Conservation (phyloP, 2,329 filamentous ascomycete species). For the Penicillium sp. region DNA sequence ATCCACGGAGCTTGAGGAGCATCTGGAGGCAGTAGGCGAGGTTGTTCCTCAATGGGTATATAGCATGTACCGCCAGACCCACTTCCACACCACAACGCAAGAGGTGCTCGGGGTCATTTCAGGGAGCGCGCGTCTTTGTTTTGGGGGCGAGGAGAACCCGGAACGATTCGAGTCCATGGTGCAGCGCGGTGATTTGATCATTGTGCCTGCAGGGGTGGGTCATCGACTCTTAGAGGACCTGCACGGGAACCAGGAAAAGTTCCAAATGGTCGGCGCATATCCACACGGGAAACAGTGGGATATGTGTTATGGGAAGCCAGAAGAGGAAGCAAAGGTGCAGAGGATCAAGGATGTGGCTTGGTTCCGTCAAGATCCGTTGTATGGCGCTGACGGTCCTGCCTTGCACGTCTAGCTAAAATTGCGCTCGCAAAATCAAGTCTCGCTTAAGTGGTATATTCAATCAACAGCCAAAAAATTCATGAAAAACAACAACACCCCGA, state of each 20-base stretch:
- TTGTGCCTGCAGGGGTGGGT: slow-evolving; percentile 64
- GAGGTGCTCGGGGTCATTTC: slow-evolving; percentile 62
- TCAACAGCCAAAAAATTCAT: background rate
- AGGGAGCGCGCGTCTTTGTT: slow-evolving; percentile 61
- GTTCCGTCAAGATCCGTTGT: slow-evolving; percentile 61
- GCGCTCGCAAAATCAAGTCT: background rate
- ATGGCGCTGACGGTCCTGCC: slow-evolving; percentile 55
- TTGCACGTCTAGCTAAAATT: slow-evolving; percentile 35
- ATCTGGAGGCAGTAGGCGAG: slow-evolving; percentile 53
- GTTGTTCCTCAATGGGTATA: slow-evolving; percentile 65
- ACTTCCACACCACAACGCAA: slow-evolving; percentile 67
- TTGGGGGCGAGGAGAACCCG: slow-evolving; percentile 63
- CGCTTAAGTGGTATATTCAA: background rate
- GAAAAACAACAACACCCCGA: background rate
- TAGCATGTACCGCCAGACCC: slow-evolving; percentile 64
- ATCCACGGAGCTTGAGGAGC: slow-evolving; percentile 54
- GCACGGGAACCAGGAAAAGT: slow-evolving; percentile 43
- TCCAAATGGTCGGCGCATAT: slow-evolving; percentile 68
- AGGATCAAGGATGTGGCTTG: slow-evolving; percentile 52
- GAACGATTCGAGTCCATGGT: slow-evolving; percentile 55
- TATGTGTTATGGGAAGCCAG: slow-evolving; percentile 66
- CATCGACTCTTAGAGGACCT: slow-evolving; percentile 62
- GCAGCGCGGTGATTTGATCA: slow-evolving; percentile 59
- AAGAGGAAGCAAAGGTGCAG: slow-evolving; percentile 54
- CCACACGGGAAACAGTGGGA: slow-evolving; percentile 59